These are phyloP conservation scores for Chlorella sp. DNA, from an alignment of 139 green algal species.

Conservation along the genomic window DNA sequence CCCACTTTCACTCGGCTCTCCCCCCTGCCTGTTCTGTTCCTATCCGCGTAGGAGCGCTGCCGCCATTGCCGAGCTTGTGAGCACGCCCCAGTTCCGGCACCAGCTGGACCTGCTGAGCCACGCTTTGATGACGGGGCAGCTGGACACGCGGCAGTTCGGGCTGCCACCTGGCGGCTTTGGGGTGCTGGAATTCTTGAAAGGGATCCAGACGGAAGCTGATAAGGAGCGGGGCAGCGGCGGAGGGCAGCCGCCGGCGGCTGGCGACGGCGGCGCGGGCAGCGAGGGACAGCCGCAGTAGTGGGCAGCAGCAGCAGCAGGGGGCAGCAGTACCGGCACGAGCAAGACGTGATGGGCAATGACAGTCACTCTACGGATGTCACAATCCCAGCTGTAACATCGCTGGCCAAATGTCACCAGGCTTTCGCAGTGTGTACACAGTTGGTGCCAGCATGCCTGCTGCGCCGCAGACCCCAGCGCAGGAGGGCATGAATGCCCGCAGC, in stretches of 20 bases:
- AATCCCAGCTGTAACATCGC: background rate
- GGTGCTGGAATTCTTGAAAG: constrained; percentile 41
- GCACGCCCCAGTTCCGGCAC: constrained; percentile 79
- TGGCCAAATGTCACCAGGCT: no score
- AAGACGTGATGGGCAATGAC: no score
- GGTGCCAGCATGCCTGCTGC: background rate
- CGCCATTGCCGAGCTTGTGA: constrained; percentile 47
- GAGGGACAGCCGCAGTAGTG: background rate
- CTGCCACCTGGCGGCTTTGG: constrained; percentile 50
- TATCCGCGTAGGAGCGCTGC: background rate
- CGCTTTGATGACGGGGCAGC: constrained; percentile 72
- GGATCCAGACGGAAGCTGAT: constrained; percentile 45
- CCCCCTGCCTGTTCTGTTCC: background rate
- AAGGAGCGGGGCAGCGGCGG: constrained; percentile 19
- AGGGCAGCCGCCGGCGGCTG: background rate
- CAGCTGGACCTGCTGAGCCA: constrained; percentile 58
- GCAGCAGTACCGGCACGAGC: background rate
- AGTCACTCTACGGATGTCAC: background rate
- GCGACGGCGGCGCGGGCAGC: background rate
- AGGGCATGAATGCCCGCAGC: background rate
- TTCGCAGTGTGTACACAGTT: background rate
- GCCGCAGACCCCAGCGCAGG: background rate
- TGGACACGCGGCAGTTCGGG: constrained; percentile 77
- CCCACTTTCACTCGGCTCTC: no score
- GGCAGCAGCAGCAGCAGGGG: background rate